Percentiles rank a stretch among this genome's conserved stretches.
Evolutionary conservation across 805 yeast genomes (phyloP).

Genomic region (Candida railenensis): DNA sequence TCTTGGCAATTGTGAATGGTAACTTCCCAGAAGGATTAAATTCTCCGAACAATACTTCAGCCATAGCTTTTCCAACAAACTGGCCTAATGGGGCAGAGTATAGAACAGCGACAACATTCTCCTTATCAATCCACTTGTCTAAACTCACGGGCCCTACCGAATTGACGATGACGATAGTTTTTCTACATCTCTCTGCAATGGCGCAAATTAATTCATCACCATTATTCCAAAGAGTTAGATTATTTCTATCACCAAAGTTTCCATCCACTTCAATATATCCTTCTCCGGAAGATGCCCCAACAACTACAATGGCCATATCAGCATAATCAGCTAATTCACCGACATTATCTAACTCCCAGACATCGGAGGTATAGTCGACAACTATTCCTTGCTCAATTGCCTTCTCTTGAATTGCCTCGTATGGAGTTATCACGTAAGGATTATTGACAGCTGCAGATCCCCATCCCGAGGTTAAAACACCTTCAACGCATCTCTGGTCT

Average conservation of each 20-base stretch:
- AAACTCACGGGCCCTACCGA: slow-evolving; percentile 61
- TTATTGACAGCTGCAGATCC: slow-evolving; percentile 62
- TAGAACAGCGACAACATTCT: slow-evolving; percentile 57
- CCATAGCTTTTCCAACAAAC: slow-evolving; percentile 54
- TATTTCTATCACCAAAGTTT: slow-evolving; percentile 58
- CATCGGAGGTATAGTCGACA: slow-evolving; percentile 45
- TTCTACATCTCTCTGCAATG: slow-evolving; percentile 49
- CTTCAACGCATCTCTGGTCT: slow-evolving; percentile 53
- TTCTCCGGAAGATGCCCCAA: slow-evolving; percentile 56
- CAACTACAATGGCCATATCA: slow-evolving; percentile 55
- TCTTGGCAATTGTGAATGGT: slow-evolving; percentile 62
- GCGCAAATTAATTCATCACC: slow-evolving; percentile 53
- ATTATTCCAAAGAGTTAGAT: slow-evolving; percentile 54
- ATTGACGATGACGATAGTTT: slow-evolving; percentile 58
- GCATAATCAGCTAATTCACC: slow-evolving; percentile 47
- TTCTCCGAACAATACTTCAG: slow-evolving; percentile 60
- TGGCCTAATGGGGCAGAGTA: slow-evolving; percentile 60
- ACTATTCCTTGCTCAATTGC: slow-evolving; percentile 47
- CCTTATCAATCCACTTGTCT: slow-evolving; percentile 57
- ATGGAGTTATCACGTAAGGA: slow-evolving; percentile 58
- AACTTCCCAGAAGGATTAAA: slow-evolving; percentile 62
- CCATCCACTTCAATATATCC: slow-evolving; percentile 58
- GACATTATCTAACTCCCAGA: slow-evolving; percentile 44
- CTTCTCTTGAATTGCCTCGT: slow-evolving; percentile 49
- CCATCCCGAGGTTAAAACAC: slow-evolving; percentile 60